Evolutionary conservation across 352 stramenopile genomes (phyloP).

Genomic region (Discostella stelligera): DNA sequence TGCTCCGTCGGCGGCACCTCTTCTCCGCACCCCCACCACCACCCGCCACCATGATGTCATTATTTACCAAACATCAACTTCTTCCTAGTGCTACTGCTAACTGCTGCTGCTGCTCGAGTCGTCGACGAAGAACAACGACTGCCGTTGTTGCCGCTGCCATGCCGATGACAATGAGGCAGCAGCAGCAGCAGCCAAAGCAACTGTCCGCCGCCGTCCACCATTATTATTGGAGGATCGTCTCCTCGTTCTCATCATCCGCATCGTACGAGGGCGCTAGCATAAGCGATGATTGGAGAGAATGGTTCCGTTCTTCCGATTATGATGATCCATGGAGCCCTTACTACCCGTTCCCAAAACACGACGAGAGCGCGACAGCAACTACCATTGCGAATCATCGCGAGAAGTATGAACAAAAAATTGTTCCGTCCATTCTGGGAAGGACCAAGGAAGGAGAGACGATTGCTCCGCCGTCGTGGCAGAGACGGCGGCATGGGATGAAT

Average conservation of each 20-base stretch:
- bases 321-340: constrained; percentile 47
- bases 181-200: too few species aligned
- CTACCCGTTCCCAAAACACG: constrained; percentile 2
- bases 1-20: not conserved
- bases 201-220: too few species aligned
- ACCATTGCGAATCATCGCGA: not conserved
- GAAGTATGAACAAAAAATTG: not conserved
- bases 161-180: too few species aligned
- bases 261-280: not conserved
- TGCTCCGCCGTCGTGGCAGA: constrained; percentile 14
- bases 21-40: not conserved
- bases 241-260: not conserved
- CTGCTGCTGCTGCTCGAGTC: not conserved
- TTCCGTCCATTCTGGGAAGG: constrained; percentile 1
- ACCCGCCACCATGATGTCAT: not conserved
- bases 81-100: not conserved
- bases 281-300: constrained; percentile 32
- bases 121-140: not conserved
- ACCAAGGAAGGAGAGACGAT: not conserved
- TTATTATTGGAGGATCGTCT: not conserved
- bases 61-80: not conserved
- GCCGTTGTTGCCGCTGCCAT: not conserved
- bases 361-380: constrained; percentile 6
- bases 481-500: constrained; percentile 45
- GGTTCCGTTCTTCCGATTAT: constrained; percentile 39